Conservation (phyloP, 176 grass and related monocot species). For the Stipa capillata region DNA sequence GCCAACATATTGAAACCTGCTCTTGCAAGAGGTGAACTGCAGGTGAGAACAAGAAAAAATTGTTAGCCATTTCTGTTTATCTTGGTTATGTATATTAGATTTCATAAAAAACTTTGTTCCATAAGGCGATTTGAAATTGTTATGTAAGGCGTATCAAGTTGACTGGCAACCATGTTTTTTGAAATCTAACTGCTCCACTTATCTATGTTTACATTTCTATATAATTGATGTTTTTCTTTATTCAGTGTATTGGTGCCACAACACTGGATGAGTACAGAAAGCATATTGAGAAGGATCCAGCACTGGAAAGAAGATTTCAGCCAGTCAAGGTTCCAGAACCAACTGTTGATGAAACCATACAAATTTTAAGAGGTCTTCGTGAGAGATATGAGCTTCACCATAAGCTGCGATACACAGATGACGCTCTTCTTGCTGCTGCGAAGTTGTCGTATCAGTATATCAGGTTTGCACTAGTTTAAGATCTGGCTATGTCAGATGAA, state of each 20-base stretch:
- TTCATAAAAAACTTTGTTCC: not conserved
- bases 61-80: not conserved
- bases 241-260: constrained; percentile 95
- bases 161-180: not conserved
- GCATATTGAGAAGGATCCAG: constrained; percentile 98
- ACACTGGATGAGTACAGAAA: constrained; percentile 97
- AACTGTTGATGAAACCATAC: constrained; percentile 98
- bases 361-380: constrained; percentile 90
- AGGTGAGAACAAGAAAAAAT: constrained; percentile 45
- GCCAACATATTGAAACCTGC: constrained; percentile 99
- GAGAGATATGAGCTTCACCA: constrained; percentile 97
- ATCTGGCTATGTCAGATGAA: not conserved
- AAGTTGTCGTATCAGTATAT: constrained; percentile 95
- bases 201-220: not conserved
- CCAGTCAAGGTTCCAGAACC: constrained; percentile 97
- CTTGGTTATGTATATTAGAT: constrained; percentile 1
- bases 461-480: constrained; percentile 37
- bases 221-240: constrained; percentile 15
- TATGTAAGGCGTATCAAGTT: not conserved
- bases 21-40: constrained; percentile 98
- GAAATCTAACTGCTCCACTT: not conserved
- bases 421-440: constrained; percentile 82
- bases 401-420: constrained; percentile 89
- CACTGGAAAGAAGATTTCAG: constrained; percentile 93
- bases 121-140: not conserved